Base-by-base conservation (phyloP, 129 eudicot genomes). In the Pseudognaphalium luteoalbum region DNA sequence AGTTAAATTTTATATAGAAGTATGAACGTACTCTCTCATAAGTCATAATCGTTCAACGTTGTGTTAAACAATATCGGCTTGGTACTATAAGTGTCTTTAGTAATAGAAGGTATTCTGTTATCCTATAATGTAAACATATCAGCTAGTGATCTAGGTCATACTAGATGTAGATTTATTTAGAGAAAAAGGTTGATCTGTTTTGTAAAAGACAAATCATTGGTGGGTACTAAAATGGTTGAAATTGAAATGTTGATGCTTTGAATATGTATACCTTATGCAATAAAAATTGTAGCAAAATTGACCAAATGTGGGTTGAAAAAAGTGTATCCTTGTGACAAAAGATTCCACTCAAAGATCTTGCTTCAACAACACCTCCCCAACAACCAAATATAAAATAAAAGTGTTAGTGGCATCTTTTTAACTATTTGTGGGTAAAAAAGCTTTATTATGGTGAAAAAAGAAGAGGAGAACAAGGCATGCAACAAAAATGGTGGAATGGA, bases 341-440 rank as follows among this genome's bases (percentile, higher is more conserved):
- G 84, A 47, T 67, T 74, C 42, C 35, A 74, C 75, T 73, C 70
- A 66, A 68, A 74, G 75, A 74, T 81, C 63, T 79, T 86, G 87
- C 84, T 83, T 76, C 76, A 76, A 82, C 76, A 83, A 77, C 81
- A 76, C 82, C 77, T 34, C 68, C 76, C 79, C 83, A 79, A 82
- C 87, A 52, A 84, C 91, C 86, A 76, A 84, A 65, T 16, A 65
- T 14, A 14, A 11, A 47, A 68, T 32, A 76, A 41, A 57, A 72
- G 44, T 72, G 73, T n/a, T 77, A 78, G 70, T 81, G 80, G 75
- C 81, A 80, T 80, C 87, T 85, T 78, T 78, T 68, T 77, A 80
- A 74, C 87, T 50, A 80, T 56, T 60, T 80, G 85, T 80, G 83
- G 87, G 75, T 84, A 17, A 39, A 79, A 78, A 63, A 76, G 34